Conservation (phyloP, 2,329 filamentous ascomycete genomes). For the Phoma sp. region DNA sequence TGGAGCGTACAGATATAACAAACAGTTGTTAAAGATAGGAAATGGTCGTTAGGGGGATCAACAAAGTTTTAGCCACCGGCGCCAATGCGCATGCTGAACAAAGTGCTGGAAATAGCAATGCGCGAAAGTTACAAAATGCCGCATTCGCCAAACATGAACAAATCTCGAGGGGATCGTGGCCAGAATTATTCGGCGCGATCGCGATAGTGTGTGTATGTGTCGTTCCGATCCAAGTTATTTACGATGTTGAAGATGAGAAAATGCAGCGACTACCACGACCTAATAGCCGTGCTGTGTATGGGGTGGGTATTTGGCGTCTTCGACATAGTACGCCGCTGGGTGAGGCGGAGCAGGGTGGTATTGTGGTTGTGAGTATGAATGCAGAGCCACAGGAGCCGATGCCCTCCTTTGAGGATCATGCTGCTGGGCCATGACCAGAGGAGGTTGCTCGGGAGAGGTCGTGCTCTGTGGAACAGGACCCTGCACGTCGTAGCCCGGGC, state of each 20-base stretch:
- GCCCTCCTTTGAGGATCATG: constrained; percentile 38
- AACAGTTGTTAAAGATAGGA: not conserved
- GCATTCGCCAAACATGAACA: constrained; percentile 19
- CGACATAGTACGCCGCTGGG: constrained; percentile 38
- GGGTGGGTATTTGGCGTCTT: constrained; percentile 36
- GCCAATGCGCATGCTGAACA: not conserved
- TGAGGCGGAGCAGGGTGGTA: constrained; percentile 33
- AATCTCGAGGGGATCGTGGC: constrained; percentile 25
- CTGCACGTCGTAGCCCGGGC: constrained; percentile 32
- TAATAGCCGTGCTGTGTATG: constrained; percentile 12
- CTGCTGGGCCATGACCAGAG: constrained; percentile 24
- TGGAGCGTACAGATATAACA: not conserved
- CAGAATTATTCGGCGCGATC: constrained; percentile 22
- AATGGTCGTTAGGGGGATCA: constrained; percentile 2
- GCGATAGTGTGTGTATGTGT: constrained; percentile 19
- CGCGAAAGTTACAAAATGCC: constrained; percentile 4
- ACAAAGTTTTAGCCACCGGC: not conserved
- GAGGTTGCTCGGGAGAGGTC: constrained; percentile 22
- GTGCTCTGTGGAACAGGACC: constrained; percentile 25
- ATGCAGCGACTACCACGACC: not conserved
- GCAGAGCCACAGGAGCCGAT: constrained; percentile 40
- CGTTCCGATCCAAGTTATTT: constrained; percentile 6
- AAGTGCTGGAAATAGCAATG: not conserved
- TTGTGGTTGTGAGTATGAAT: constrained; percentile 28
- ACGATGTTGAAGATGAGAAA: not conserved